Conservation (phyloP, 345 rosid genomes). For the Syzygium grande region DNA sequence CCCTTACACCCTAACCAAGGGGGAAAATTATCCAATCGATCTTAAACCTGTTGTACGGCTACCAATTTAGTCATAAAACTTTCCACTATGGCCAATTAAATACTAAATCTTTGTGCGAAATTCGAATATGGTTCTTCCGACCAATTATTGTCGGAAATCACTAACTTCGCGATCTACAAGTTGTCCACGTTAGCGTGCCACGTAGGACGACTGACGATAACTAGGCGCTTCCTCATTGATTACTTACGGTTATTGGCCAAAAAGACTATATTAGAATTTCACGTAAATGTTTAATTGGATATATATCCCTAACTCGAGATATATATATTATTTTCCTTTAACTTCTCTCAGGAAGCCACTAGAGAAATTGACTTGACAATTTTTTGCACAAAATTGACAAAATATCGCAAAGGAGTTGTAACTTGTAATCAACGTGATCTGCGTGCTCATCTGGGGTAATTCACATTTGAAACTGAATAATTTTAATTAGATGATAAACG, state of each 20-base stretch:
- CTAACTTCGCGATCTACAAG: rapidly evolving
- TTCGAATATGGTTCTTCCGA: neutral
- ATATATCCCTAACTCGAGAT: too few species aligned
- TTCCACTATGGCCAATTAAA: neutral
- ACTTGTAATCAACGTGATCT: neutral
- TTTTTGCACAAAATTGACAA: neutral
- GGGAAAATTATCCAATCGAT: neutral
- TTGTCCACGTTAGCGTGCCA: rapidly evolving
- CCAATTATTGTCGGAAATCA: neutral
- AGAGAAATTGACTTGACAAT: neutral
- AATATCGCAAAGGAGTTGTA: neutral
- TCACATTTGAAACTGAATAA: neutral
- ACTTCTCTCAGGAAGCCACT: neutral
- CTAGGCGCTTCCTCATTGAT: neutral
- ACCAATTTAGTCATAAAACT: rapidly evolving
- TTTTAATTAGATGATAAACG: neutral
- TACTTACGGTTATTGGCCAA: too few species aligned
- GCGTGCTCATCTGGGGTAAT: neutral
- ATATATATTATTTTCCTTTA: neutral
- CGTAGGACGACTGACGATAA: rapidly evolving
- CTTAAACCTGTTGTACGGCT: neutral
- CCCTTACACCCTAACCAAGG: neutral
- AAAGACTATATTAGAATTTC: too few species aligned
- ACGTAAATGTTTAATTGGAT: too few species aligned
- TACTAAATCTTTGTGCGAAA: neutral